Evolutionary conservation across 495 filamentous ascomycete species (phyloP).

Genomic region (Neurospora tetrasperma): DNA sequence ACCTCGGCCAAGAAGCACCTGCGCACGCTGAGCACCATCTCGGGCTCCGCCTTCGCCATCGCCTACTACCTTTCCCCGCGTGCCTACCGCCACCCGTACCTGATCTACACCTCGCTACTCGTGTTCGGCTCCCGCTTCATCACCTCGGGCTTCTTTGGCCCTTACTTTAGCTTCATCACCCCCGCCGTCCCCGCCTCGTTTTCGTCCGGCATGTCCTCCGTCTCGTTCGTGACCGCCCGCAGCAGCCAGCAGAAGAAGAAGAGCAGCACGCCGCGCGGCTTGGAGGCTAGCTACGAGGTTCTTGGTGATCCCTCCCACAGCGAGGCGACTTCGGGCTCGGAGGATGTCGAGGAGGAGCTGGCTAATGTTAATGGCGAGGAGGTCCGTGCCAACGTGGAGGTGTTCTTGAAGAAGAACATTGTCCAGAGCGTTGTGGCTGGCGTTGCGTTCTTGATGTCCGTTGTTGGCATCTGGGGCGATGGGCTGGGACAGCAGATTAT

Average conservation of each 20-base stretch:
- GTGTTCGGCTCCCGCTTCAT: slow-evolving; percentile 44
- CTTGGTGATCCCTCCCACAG: slow-evolving; percentile 35
- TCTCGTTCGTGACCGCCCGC: slow-evolving; percentile 6
- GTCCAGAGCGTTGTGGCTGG: slow-evolving; percentile 52
- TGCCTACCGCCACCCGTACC: slow-evolving; percentile 67
- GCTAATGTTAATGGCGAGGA: slow-evolving; percentile 69
- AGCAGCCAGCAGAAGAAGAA: slow-evolving; percentile 15
- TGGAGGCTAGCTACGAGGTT: slow-evolving; percentile 58
- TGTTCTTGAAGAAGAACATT: slow-evolving; percentile 50
- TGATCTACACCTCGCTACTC: slow-evolving; percentile 65
- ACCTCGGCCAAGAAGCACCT: slow-evolving; percentile 47
- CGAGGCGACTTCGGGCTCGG: slow-evolving; percentile 32
- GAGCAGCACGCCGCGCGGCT: slow-evolving; percentile 14
- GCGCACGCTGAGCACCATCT: slow-evolving; percentile 49
- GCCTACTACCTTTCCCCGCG: slow-evolving; percentile 64
- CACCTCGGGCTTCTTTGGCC: slow-evolving; percentile 40
- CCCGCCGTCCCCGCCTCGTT: slow-evolving; percentile 3
- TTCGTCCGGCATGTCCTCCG: slow-evolving; percentile 9
- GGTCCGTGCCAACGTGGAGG: slow-evolving; percentile 58
- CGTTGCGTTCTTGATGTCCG: slow-evolving; percentile 59
- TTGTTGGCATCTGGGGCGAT: slow-evolving; percentile 88
- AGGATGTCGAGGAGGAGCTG: slow-evolving; percentile 30
- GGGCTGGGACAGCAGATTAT: slow-evolving; percentile 26
- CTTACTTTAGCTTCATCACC: slow-evolving; percentile 42
- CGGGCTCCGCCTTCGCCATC: slow-evolving; percentile 53